These are phyloP conservation scores for Hyphodiscus hymeniophilus DNA, from an alignment of 495 filamentous ascomycete species.

Conservation along the genomic window DNA sequence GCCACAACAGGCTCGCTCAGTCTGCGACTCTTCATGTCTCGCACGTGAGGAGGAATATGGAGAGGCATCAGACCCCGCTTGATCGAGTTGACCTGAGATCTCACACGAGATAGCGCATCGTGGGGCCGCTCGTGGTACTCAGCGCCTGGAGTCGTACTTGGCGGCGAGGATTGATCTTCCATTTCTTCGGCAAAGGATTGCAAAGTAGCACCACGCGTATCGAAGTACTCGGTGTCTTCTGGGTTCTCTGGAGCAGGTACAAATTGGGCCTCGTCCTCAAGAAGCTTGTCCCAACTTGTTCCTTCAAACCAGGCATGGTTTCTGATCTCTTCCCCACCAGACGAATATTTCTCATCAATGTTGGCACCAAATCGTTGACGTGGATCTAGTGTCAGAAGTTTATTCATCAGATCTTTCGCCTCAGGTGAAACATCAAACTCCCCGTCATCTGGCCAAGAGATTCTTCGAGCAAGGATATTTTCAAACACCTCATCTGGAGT, in stretches of 20 bases:
- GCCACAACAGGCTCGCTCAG: slow-evolving; percentile 81
- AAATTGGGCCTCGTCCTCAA: slow-evolving; percentile 91
- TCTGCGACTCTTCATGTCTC: slow-evolving; percentile 75
- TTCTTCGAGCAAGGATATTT: slow-evolving; percentile 82
- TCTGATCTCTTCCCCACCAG: slow-evolving; percentile 84
- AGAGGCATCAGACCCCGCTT: slow-evolving; percentile 91
- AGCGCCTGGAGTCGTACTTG: slow-evolving; percentile 47
- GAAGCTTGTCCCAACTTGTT: slow-evolving; percentile 80
- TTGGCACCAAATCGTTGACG: slow-evolving; percentile 77
- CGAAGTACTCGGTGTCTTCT: slow-evolving; percentile 97
- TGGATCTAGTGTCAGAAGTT: slow-evolving; percentile 75
- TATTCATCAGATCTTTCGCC: slow-evolving; percentile 89
- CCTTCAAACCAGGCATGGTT: slow-evolving; percentile 83
- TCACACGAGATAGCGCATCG: slow-evolving; percentile 85
- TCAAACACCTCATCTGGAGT: slow-evolving; percentile 94
- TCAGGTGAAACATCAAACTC: slow-evolving; percentile 70
- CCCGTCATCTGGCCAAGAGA: slow-evolving; percentile 75
- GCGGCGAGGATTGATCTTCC: slow-evolving; percentile 71
- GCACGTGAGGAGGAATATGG: slow-evolving; percentile 93
- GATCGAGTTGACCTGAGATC: slow-evolving; percentile 63
- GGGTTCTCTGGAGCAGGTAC: slow-evolving; percentile 89
- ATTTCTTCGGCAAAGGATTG: slow-evolving; percentile 88
- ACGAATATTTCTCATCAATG: slow-evolving; percentile 63
- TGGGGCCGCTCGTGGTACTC: slow-evolving; percentile 84
- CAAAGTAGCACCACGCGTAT: slow-evolving; percentile 80